Percentiles rank a stretch among this genome's conserved stretches.
These are phyloP conservation scores for Bolboschoenoplectus hybrid DNA, from an alignment of 202 grass and related monocot genomes.

Conservation along the genomic window DNA sequence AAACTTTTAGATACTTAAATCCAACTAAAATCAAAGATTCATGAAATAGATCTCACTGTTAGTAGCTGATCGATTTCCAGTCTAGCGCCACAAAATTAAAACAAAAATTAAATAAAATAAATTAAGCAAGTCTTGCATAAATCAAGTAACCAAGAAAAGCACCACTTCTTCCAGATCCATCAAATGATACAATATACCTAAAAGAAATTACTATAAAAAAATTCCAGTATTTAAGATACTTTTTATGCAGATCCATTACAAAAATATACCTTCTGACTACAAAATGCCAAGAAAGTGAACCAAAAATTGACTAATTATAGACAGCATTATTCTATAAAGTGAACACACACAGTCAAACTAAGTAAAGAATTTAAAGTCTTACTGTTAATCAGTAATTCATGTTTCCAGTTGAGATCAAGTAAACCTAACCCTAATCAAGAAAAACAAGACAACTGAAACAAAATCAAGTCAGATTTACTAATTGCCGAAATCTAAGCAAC, in stretches of 20 bases:
- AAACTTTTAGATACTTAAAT: background rate
- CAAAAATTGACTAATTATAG: conserved; percentile 2
- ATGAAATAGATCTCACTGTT: background rate
- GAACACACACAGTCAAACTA: background rate
- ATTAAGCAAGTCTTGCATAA: background rate
- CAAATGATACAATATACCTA: background rate
- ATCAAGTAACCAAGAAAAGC: background rate
- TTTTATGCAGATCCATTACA: background rate
- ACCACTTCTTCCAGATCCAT: background rate
- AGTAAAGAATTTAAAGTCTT: background rate
- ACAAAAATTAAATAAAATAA: background rate
- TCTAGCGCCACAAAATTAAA: background rate
- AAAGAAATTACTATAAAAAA: background rate
- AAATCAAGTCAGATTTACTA: conserved; percentile 33
- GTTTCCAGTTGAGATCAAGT: background rate
- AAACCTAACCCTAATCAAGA: background rate
- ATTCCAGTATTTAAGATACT: background rate
- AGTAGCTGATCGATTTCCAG: background rate
- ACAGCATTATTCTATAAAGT: background rate
- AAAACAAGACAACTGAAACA: conserved; percentile 24
- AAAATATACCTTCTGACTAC: background rate
- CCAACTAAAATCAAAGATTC: background rate
- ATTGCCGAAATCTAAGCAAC: background rate
- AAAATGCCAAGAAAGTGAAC: conserved; percentile 20
- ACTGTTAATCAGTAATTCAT: conserved; percentile 14